Evolutionary conservation across 129 eudicot species (phyloP), one percentile per base, ranked within the genome.

Genomic region (Silybum marianum): DNA sequence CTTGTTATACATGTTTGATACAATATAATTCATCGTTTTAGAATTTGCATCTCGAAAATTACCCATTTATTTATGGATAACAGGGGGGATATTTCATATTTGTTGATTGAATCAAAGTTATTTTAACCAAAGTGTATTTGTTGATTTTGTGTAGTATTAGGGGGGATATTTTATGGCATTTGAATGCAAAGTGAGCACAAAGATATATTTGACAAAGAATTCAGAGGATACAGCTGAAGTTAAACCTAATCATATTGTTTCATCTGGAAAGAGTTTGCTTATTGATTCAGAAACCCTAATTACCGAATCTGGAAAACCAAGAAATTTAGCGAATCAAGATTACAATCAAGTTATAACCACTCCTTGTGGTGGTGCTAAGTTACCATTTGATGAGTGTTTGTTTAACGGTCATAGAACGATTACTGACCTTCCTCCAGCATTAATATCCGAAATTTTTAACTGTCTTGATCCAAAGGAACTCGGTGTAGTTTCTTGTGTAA

Each of bases 391-490:
- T 75, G 94, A 75, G 69, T 71, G 72, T 79, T 42, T 85, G n/a
- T 73, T 84, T 8, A 84, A 38, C 34, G 36, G 11, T 60, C 26
- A 65, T 62, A 82, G 84, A 76, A 89, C 97, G 8, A 91, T 95
- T 12, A 83, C 86, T 24, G 99, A 95, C 72, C 99, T 95, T 46
- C 99, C 99, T 68, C 85, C 90, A 14, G 92, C 91, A 11, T 76
- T 95, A 77, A 87, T 95, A 32, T 88, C 93, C n/a, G 99, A 95
- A 79, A 93, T 95, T 58, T 88, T 95, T n/a, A 95, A 90, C 78
- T 95, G 86, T 68, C 94, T 95, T 51, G 97, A 91, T 32, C 99
- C 98, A 0, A 93, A 89, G 75, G 99, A 92, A 80, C 95, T 95
- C 30, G 99, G 98, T 30, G 88, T 93, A 58, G 93, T 93, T 19